Conservation (phyloP, 805 yeast species). For the Candida chauliodis region DNA sequence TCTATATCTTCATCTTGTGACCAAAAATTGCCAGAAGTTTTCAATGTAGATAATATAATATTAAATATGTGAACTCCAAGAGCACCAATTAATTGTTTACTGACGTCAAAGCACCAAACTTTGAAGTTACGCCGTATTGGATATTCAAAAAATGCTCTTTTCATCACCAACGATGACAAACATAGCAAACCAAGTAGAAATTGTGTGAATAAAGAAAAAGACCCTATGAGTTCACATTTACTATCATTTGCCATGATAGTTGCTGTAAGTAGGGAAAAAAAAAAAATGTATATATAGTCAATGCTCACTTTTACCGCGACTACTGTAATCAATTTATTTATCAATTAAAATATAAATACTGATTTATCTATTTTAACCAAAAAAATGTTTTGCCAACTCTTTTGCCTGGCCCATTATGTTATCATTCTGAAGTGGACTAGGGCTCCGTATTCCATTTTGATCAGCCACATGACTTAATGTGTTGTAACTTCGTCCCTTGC, state of each 20-base stretch:
- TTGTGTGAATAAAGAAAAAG: constrained; percentile 81
- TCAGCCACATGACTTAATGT: constrained; percentile 53
- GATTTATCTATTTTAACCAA: constrained; percentile 15
- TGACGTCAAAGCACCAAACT: constrained; percentile 86
- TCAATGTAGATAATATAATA: constrained; percentile 63
- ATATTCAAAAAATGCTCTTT: constrained; percentile 65
- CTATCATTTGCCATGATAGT: constrained; percentile 10
- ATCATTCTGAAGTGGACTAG: constrained; percentile 13
- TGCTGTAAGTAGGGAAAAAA: no score
- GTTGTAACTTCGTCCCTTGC: constrained; percentile 32
- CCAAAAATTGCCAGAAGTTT: constrained; percentile 21
- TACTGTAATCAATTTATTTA: no score
- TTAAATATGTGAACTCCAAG: constrained; percentile 79
- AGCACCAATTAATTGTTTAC: constrained; percentile 87
- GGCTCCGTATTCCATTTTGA: constrained; percentile 30
- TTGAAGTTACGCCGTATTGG: constrained; percentile 82
- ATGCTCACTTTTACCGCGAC: no score
- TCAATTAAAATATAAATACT: constrained; percentile 17
- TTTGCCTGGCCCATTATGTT: constrained; percentile 33
- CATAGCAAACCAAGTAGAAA: constrained; percentile 73
- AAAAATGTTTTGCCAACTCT: constrained; percentile 31
- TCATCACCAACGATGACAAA: constrained; percentile 65
- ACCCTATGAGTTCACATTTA: constrained; percentile 60
- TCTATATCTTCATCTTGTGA: constrained; percentile 14
- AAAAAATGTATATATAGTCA: no score